Evolutionary conservation across 257 asterid species (phyloP).

Genomic region (Verbascum thapsus): DNA sequence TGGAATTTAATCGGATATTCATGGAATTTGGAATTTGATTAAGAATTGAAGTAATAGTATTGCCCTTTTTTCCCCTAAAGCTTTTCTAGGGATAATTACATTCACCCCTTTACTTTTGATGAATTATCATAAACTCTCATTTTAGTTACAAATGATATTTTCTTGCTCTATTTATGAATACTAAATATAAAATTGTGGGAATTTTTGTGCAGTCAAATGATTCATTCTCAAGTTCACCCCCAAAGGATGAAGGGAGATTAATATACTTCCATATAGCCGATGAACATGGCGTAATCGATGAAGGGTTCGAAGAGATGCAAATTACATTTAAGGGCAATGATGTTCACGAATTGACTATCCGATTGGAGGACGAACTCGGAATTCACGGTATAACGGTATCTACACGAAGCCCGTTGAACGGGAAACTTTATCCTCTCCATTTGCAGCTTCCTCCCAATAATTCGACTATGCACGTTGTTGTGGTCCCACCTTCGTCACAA

Average conservation of each 20-base stretch:
- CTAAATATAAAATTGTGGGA: not conserved
- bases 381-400: constrained; percentile 67
- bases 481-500: constrained; percentile 66
- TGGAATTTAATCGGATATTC: too few species aligned
- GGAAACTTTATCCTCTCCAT: constrained; percentile 87
- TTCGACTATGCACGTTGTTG: constrained; percentile 63
- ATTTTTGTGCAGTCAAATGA: constrained; percentile 67
- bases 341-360: constrained; percentile 54
- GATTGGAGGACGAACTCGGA: constrained; percentile 66
- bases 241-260: constrained; percentile 68
- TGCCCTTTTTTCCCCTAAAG: too few species aligned
- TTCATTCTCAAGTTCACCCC: constrained; percentile 59
- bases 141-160: too few species aligned
- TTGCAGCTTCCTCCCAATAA: constrained; percentile 96
- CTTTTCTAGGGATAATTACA: too few species aligned
- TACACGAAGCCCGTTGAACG: constrained; percentile 71
- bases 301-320: constrained; percentile 59
- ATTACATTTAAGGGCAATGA: constrained; percentile 69
- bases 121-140: too few species aligned
- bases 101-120: too few species aligned
- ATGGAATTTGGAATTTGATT: too few species aligned
- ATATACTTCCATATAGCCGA: constrained; percentile 60
- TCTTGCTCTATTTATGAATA: too few species aligned
- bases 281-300: constrained; percentile 70
- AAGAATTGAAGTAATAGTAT: too few species aligned